phyloP scores from a whole-genome alignment of 83 land plant genomes.

The Diphasiastrum complanatum region DNA sequence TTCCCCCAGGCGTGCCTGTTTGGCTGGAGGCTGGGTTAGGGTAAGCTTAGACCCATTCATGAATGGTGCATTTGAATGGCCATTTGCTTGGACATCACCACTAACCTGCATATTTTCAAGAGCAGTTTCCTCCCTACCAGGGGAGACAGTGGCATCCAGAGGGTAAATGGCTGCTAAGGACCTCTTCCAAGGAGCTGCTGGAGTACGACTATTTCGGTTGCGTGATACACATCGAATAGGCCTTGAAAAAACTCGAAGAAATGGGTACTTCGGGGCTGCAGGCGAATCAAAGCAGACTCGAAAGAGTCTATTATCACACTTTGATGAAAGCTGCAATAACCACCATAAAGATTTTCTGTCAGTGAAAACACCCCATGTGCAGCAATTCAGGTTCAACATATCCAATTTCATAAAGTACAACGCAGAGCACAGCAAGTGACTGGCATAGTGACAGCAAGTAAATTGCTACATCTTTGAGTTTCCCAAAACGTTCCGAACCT shows the following conservation, averaged over 20 bases:
- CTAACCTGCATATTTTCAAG: constrained; percentile 25
- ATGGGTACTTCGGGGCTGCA: constrained; percentile 50
- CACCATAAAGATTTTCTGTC: no score
- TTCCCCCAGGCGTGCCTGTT: constrained; percentile 10
- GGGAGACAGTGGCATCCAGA: constrained; percentile 32
- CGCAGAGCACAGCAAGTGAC: no score
- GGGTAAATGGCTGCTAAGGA: constrained; percentile 23
- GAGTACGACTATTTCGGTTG: constrained; percentile 43
- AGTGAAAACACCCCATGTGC: no score
- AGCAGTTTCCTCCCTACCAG: constrained; percentile 18
- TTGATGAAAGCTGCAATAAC: constrained; percentile 87
- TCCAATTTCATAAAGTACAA: no score
- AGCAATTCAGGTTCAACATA: no score
- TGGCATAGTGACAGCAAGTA: no score
- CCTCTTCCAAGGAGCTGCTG: constrained; percentile 37
- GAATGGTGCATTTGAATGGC: background rate
- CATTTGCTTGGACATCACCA: constrained; percentile 16
- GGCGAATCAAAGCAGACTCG: constrained; percentile 58
- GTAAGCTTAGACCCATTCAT: no score
- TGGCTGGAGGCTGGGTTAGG: constrained; percentile 7
- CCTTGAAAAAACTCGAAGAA: constrained; percentile 57
- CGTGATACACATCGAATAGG: constrained; percentile 82
- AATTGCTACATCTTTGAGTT: no score
- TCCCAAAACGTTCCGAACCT: no score
- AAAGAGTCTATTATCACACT: constrained; percentile 78